A percentile compares a stretch with the other conserved stretches of the same genome.
These are phyloP conservation scores for Amphichorda felina DNA, from an alignment of 2,329 filamentous ascomycete genomes.

Conservation along the genomic window DNA sequence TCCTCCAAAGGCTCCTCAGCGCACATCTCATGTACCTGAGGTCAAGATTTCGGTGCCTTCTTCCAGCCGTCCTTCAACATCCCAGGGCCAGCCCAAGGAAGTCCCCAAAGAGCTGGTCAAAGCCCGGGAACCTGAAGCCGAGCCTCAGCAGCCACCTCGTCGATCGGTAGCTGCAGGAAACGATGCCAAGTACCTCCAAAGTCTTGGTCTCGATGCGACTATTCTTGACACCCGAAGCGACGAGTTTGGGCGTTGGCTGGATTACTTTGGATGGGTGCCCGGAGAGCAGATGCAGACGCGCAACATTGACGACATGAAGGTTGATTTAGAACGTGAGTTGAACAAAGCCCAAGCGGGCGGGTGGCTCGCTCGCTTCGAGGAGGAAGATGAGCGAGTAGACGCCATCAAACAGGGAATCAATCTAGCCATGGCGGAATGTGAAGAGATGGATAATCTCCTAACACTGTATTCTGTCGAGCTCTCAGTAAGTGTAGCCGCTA, in stretches of 20 bases:
- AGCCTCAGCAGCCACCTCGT: constrained; percentile 34
- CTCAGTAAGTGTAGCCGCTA: constrained; percentile 54
- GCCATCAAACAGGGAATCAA: constrained; percentile 81
- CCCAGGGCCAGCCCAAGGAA: constrained; percentile 19
- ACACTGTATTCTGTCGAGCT: constrained; percentile 93
- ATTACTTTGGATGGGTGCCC: constrained; percentile 79
- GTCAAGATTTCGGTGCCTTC: constrained; percentile 44
- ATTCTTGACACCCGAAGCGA: constrained; percentile 66
- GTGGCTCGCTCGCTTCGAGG: constrained; percentile 74
- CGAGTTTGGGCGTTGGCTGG: constrained; percentile 72
- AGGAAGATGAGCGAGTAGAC: constrained; percentile 82
- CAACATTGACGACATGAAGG: constrained; percentile 69
- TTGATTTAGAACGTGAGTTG: constrained; percentile 76
- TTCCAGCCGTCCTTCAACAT: constrained; percentile 24
- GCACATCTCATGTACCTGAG: constrained; percentile 34
- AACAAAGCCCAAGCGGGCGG: constrained; percentile 85
- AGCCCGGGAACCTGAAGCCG: constrained; percentile 10
- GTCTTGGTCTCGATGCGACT: constrained; percentile 63
- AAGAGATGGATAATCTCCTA: constrained; percentile 87
- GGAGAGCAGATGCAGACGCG: constrained; percentile 63
- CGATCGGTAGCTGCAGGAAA: constrained; percentile 58
- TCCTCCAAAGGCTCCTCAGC: constrained; percentile 16
- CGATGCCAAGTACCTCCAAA: constrained; percentile 66
- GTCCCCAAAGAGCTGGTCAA: constrained; percentile 1
- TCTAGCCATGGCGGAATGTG: constrained; percentile 83